These are phyloP conservation scores for Eutrema japonicum DNA, from an alignment of 345 rosid species.

Conservation along the genomic window DNA sequence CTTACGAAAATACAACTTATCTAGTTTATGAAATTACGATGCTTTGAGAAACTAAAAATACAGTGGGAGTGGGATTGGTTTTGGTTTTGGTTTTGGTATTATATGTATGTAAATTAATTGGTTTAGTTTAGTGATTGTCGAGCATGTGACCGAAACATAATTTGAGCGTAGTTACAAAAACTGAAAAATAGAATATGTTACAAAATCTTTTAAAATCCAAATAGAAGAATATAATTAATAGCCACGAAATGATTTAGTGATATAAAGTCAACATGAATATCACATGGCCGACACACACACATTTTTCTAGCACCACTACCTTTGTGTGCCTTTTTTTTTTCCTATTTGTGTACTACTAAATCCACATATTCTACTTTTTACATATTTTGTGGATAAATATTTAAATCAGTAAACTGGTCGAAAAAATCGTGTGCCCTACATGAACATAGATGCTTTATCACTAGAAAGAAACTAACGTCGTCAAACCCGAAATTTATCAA, in stretches of 20 bases:
- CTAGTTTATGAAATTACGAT: background rate
- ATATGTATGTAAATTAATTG: background rate
- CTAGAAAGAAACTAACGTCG: conserved; percentile 20
- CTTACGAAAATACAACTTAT: conserved; percentile 6
- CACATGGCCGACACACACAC: conserved; percentile 65
- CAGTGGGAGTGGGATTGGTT: too few relatives aligned
- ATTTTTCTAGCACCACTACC: conserved; percentile 41
- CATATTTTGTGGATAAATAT: conserved; percentile 3
- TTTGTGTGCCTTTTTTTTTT: conserved; percentile 22
- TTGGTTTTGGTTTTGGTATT: conserved; percentile 7
- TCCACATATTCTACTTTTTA: conserved; percentile 27
- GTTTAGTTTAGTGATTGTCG: conserved; percentile 31
- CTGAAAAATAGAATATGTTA: conserved; percentile 15
- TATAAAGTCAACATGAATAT: conserved; percentile 41
- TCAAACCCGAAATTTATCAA: background rate
- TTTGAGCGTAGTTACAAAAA: conserved; percentile 24
- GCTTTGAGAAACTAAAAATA: background rate
- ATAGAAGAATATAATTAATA: conserved; percentile 23
- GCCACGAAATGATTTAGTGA: conserved; percentile 32
- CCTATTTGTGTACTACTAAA: conserved; percentile 24
- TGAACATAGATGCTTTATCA: conserved; percentile 25
- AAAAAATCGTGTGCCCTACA: conserved; percentile 26
- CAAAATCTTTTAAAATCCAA: conserved; percentile 26
- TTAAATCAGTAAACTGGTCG: conserved; percentile 15
- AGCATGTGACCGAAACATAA: conserved; percentile 35